phyloP scores from a whole-genome alignment of 106 monocot species.

The Triglochin maritima region DNA sequence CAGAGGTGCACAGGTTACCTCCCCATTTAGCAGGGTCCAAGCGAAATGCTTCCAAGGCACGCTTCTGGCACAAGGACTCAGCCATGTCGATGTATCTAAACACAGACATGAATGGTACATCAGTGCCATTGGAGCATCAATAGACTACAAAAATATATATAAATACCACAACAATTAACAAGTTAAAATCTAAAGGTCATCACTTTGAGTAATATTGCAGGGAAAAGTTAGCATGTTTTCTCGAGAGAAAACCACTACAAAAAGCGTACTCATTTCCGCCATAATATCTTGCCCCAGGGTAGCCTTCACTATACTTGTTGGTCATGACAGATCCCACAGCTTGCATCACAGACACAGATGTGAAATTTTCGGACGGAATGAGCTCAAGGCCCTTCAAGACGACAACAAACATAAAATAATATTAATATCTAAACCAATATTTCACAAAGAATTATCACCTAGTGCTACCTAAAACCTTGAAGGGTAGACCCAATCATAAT shows the following conservation, averaged over 20 bases:
- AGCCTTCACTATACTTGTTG: conserved; percentile 97
- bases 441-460: background rate
- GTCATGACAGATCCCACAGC: conserved; percentile 98
- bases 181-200: no score
- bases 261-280: conserved; percentile 95
- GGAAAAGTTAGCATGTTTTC: no score
- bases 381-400: conserved; percentile 75
- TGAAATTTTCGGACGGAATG: conserved; percentile 97
- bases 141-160: no score
- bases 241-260: background rate
- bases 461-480: background rate
- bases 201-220: no score
- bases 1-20: conserved; percentile 32
- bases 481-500: background rate
- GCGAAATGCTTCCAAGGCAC: conserved; percentile 81
- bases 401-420: background rate
- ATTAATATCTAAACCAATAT: no score
- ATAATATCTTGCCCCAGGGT: conserved; percentile 98
- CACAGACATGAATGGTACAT: background rate
- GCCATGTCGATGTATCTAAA: conserved; percentile 97
- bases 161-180: background rate
- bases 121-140: background rate
- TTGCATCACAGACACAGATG: conserved; percentile 94
- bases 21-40: conserved; percentile 94
- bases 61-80: conserved; percentile 86